A percentile compares a stretch with the other conserved stretches of the same genome.
These are phyloP conservation scores for Trypanosoma cruzi DNA, from an alignment of 208 protist species.

Conservation along the genomic window DNA sequence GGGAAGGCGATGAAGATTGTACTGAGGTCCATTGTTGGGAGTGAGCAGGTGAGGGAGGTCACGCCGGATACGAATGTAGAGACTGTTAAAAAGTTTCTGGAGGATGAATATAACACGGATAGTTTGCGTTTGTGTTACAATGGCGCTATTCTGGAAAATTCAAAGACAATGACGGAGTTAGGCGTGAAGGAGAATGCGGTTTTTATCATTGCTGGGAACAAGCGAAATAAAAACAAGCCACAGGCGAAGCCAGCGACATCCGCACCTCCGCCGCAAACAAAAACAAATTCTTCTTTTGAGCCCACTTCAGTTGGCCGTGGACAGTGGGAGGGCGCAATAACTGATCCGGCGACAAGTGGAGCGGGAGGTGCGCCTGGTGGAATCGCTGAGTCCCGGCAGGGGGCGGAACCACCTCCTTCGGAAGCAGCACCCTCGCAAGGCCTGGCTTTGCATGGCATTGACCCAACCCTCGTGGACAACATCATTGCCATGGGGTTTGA, in stretches of 20 bases:
- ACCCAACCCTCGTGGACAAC: conserved; percentile 67
- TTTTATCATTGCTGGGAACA: conserved; percentile 76
- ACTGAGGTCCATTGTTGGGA: conserved; percentile 67
- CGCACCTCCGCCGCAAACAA: background rate
- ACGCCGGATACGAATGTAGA: conserved; percentile 47
- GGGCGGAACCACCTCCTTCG: background rate
- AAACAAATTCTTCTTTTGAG: background rate
- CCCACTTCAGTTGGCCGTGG: background rate
- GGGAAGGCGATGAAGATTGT: conserved; percentile 65
- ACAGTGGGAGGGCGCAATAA: background rate
- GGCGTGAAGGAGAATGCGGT: conserved; percentile 53
- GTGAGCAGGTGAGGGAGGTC: conserved; percentile 57
- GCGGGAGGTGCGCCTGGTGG: background rate
- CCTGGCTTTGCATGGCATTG: conserved; percentile 24
- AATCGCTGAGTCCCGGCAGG: background rate
- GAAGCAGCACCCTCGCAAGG: background rate
- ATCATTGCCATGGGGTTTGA: conserved; percentile 89
- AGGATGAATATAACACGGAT: conserved; percentile 69
- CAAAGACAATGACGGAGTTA: conserved; percentile 52
- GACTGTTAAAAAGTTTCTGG: conserved; percentile 65
- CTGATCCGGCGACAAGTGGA: background rate
- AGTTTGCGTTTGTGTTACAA: conserved; percentile 79
- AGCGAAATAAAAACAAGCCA: conserved; percentile 59
- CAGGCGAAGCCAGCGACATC: background rate
- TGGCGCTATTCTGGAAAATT: conserved; percentile 60